Evolutionary conservation across 2,329 filamentous ascomycete genomes (phyloP), one percentile per base, ranked within the genome.

Genomic region (Diaporthe aspalathi): DNA sequence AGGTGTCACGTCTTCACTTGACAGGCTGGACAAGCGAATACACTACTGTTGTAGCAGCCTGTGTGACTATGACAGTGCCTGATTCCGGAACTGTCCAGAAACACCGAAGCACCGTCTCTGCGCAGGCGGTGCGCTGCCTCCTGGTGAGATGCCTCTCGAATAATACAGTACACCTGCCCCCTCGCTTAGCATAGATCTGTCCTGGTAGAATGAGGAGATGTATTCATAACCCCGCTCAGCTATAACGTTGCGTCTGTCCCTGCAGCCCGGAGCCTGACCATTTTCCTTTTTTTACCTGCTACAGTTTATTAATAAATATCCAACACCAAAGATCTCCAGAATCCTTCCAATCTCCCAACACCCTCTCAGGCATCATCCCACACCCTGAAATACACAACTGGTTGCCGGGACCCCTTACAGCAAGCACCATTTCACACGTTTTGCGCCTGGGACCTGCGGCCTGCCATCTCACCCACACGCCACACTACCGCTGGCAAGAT

Each of bases 1-100:
- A 72, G 57, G 70, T 72, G 70, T 67, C 70, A 70, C 60, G 67
- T 32, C 57, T 56, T 52, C 24, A 70, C 35, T 66, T 70, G 70
- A 70, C 53, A 57, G 69, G 65, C n/a, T 54, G 38, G 35, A n/a
- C 16, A 17, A 24, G 54, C 38, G 3, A 57, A 27, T 27, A 17
- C 50, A 32, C 27, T 27, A 32, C 27, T 53, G 11, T 53, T 12
- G 38, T 27, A 50, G 43, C 43, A 35, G 4, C 38, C 43, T 53
- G 66, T 49, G 68, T 54, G 68, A 50, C 67, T 29, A n/a, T 35
- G 52, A 50, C 57, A 8, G 29, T n/a, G 29, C 52, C 54, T 60
- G 54, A 27, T 22, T 60, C 32, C 49, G 49, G 54, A 68, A 68
- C 52, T n/a, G 35, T 17, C 56, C 32, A 69, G 56, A 65, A 22